Percentiles rank a stretch among this genome's conserved stretches.
These are phyloP conservation scores for Yamadazyma olivae DNA, from an alignment of 805 yeast species.

Conservation along the genomic window DNA sequence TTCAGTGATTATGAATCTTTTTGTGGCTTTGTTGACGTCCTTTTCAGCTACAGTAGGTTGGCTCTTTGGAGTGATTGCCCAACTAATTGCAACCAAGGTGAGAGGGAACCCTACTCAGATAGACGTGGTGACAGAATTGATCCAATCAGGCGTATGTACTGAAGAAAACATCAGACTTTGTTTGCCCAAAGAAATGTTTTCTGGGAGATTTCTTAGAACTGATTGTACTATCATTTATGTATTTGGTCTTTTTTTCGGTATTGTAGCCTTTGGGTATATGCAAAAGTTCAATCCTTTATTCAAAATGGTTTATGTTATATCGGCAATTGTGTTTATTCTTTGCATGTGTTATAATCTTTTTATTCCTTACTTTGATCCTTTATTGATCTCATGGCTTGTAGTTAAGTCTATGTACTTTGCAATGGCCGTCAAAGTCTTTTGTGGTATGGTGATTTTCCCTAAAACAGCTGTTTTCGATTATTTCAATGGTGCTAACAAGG, in stretches of 20 bases:
- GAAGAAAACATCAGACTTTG: constrained; percentile 17
- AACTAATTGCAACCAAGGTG: constrained; percentile 21
- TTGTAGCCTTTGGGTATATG: constrained; percentile 20
- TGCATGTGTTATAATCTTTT: constrained; percentile 22
- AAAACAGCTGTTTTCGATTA: constrained; percentile 21
- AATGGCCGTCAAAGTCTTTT: constrained; percentile 18
- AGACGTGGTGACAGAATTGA: constrained; percentile 15
- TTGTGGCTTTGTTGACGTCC: constrained; percentile 15
- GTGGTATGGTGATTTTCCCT: constrained; percentile 23
- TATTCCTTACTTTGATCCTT: constrained; percentile 25
- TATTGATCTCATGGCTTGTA: constrained; percentile 15
- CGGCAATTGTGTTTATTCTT: constrained; percentile 20
- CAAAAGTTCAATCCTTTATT: constrained; percentile 16
- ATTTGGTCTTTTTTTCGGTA: constrained; percentile 20
- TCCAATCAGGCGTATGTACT: constrained; percentile 25
- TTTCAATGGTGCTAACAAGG: constrained; percentile 15
- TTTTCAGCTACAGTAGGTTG: constrained; percentile 18
- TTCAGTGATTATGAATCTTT: constrained; percentile 17
- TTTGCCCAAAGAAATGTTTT: constrained; percentile 16
- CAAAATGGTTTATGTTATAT: constrained; percentile 18
- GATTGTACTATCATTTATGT: constrained; percentile 20
- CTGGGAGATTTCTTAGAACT: constrained; percentile 25
- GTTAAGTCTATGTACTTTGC: constrained; percentile 24
- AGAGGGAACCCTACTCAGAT: constrained; percentile 22
- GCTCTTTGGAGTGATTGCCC: constrained; percentile 20